phyloP scores from a whole-genome alignment of 805 yeast species.

The Zygosaccharomyces lentus region DNA sequence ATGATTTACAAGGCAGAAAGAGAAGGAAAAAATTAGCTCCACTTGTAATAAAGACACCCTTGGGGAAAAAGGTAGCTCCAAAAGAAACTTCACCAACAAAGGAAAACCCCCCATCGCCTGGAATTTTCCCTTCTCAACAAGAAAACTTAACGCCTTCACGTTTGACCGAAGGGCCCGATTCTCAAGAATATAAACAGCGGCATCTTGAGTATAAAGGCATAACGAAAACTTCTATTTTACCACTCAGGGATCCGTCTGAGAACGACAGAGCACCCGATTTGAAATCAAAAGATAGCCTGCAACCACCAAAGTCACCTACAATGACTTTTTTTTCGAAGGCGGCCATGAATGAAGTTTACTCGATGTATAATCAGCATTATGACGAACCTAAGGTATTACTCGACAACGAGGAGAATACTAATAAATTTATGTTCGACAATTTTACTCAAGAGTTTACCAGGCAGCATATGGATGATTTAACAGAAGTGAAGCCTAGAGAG shows the following conservation, averaged over 20 bases:
- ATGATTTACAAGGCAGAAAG: conserved; percentile 4
- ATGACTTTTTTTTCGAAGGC: conserved; percentile 70
- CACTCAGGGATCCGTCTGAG: conserved; percentile 39
- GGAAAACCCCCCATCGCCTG: background rate
- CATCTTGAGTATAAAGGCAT: conserved; percentile 11
- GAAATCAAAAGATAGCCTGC: conserved; percentile 4
- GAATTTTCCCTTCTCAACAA: conserved; percentile 1
- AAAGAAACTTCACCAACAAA: background rate
- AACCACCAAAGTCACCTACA: conserved; percentile 61
- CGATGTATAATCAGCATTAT: conserved; percentile 60
- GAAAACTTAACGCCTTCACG: background rate
- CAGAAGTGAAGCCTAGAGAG: conserved; percentile 30
- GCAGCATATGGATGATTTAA: conserved; percentile 34
- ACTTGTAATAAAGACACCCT: conserved; percentile 12
- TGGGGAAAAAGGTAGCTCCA: background rate
- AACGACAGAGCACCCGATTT: conserved; percentile 3
- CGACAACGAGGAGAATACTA: conserved; percentile 27
- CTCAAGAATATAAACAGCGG: background rate
- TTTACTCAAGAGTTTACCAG: conserved; percentile 38
- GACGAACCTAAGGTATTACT: conserved; percentile 17
- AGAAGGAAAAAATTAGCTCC: conserved; percentile 7
- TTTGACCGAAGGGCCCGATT: background rate
- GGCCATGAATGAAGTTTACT: conserved; percentile 67
- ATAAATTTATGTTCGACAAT: conserved; percentile 29
- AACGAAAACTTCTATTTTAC: conserved; percentile 41